A percentile compares a stretch with the other conserved stretches of the same genome.
Evolutionary conservation across 2,329 filamentous ascomycete species (phyloP).

Genomic region (Sporothrix dimorphospora): DNA sequence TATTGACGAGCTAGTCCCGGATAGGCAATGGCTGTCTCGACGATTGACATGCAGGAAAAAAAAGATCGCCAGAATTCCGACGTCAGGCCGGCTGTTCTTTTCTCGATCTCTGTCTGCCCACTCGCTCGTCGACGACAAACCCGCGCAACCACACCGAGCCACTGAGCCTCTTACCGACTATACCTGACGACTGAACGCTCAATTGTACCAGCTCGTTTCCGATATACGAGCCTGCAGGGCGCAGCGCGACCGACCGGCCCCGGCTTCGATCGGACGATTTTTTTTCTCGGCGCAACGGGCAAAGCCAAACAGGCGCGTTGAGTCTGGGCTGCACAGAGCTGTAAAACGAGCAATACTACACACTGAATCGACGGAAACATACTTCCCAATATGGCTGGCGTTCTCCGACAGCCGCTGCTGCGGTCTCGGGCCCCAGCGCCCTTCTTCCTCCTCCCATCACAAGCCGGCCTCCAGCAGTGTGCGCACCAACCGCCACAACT

Average conservation of each 20-base stretch:
- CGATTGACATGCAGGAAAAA: constrained; percentile 17
- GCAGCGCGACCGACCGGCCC: neutral
- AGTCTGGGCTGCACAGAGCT: neutral
- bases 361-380: neutral
- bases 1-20: neutral
- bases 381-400: constrained; percentile 22
- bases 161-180: neutral
- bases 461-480: neutral
- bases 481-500: neutral
- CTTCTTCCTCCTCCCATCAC: constrained; percentile 8
- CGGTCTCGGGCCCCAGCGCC: constrained; percentile 6
- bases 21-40: constrained; percentile 6
- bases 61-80: constrained; percentile 25
- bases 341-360: no score
- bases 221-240: neutral
- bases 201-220: neutral
- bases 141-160: neutral
- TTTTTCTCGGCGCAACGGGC: neutral
- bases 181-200: neutral
- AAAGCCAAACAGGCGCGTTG: neutral
- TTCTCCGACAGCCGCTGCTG: constrained; percentile 27
- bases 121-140: neutral
- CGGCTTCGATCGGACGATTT: constrained; percentile 3
- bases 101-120: neutral
- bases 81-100: constrained; percentile 4